Evolutionary conservation across 306 rosid species (phyloP).

Genomic region (Gynostemma pentaphyllum): DNA sequence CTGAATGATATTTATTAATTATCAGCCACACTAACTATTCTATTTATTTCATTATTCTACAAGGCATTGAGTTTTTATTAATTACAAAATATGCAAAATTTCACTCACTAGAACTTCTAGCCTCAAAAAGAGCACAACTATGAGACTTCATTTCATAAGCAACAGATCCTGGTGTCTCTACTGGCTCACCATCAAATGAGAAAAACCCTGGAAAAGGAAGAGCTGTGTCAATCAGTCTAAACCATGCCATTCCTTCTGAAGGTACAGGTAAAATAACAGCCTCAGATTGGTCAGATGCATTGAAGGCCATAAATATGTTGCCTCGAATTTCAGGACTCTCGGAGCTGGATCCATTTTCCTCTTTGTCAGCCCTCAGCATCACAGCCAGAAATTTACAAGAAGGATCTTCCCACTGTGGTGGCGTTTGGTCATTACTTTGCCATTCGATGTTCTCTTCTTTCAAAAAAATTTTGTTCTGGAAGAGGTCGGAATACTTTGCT

Average conservation of each 20-base stretch:
- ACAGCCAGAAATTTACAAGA: slow-evolving; percentile 69
- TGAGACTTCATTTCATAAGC: slow-evolving; percentile 46
- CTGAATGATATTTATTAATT: not conserved
- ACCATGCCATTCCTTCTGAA: slow-evolving; percentile 52
- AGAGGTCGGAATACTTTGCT: slow-evolving; percentile 46
- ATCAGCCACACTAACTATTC: not conserved
- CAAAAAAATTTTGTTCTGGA: slow-evolving; percentile 49
- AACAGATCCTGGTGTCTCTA: slow-evolving; percentile 24
- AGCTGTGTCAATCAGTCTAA: slow-evolving; percentile 63
- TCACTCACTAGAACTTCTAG: slow-evolving; percentile 21
- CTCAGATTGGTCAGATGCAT: slow-evolving; percentile 53
- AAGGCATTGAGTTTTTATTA: not conserved
- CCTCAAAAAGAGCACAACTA: slow-evolving; percentile 72
- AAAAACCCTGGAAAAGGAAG: slow-evolving; percentile 82
- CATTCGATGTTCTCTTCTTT: slow-evolving; percentile 74
- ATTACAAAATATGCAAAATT: not conserved
- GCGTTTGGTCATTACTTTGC: slow-evolving; percentile 41
- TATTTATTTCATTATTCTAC: not conserved
- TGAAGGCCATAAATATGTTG: slow-evolving; percentile 54
- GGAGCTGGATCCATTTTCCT: slow-evolving; percentile 16
- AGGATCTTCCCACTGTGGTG: slow-evolving; percentile 72
- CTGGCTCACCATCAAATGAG: slow-evolving; percentile 33
- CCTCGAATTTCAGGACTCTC: slow-evolving; percentile 25
- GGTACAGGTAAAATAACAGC: slow-evolving; percentile 38
- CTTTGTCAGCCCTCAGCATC: slow-evolving; percentile 45